Evolutionary conservation across 768 basidiomycete species (phyloP).

Genomic region (Phylloporus sp.): DNA sequence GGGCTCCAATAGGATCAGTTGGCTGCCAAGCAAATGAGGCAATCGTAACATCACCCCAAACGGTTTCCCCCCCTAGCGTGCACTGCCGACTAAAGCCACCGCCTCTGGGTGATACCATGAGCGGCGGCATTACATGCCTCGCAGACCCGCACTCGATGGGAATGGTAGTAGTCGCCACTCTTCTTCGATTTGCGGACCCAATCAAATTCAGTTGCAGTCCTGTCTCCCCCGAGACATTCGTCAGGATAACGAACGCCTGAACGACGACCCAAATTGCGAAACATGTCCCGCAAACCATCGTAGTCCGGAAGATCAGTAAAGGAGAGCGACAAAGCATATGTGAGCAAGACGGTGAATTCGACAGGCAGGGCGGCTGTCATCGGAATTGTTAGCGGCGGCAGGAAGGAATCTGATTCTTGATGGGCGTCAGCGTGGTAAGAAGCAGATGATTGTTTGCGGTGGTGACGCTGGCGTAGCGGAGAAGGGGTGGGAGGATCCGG

Average conservation of each 20-base stretch:
- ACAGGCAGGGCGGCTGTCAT: constrained; percentile 74
- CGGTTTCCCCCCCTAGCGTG: neutral
- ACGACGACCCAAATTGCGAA: constrained; percentile 54
- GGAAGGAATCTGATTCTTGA: constrained; percentile 7
- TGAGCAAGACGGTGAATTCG: constrained; percentile 77
- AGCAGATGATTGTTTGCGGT: constrained; percentile 17
- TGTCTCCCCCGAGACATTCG: constrained; percentile 16
- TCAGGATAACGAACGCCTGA: constrained; percentile 42
- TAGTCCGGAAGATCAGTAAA: constrained; percentile 92
- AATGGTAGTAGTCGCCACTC: constrained; percentile 12
- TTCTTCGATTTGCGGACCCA: constrained; percentile 38
- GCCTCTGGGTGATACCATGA: constrained; percentile 21
- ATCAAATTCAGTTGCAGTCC: constrained; percentile 40
- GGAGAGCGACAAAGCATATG: constrained; percentile 74
- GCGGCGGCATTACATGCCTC: constrained; percentile 32
- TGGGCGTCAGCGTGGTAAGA: constrained; percentile 16
- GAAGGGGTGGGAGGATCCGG: constrained; percentile 15
- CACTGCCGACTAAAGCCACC: constrained; percentile 21
- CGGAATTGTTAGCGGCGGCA: constrained; percentile 32
- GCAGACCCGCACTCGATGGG: constrained; percentile 31
- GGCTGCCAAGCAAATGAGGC: neutral
- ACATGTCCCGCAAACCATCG: constrained; percentile 71
- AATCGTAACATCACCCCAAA: constrained; percentile 2
- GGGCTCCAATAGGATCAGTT: neutral
- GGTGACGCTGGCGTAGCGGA: constrained; percentile 14